Evolutionary conservation across 2,329 filamentous ascomycete species (phyloP), one percentile per base, ranked within the genome.

Genomic region (Geosmithia morbida): DNA sequence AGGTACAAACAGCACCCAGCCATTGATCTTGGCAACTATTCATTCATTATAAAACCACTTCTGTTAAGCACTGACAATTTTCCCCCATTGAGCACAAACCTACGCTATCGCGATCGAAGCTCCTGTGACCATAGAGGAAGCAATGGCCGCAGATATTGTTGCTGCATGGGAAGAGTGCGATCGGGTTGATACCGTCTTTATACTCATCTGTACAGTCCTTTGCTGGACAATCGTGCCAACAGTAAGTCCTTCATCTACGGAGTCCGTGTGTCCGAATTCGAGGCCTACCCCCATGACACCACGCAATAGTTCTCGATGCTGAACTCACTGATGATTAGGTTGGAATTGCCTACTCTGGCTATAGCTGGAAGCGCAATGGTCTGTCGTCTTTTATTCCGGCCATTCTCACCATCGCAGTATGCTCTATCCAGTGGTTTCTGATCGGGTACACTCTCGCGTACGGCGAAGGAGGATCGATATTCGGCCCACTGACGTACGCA

Each of bases 211-310:
- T 37, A 52, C 50, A 22, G 49, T 48, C 29, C 51, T 52, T n/a
- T 52, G 51, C 44, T 52, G 51, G 51, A 51, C 50, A 37, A 52
- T 52, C 33, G 50, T 52, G 7, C 51, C 51, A 4, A 51, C 51
- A 37, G 51, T 52, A 49, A 37, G 33, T 26, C 22, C 4, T 26
- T 8, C 4, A 8, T 26, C 8, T 26, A 26, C 4, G 22, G 22
- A 26, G n/a, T n/a, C n/a, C n/a, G n/a, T n/a, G n/a, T n/a, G n/a
- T n/a, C n/a, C n/a, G n/a, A n/a, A n/a, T n/a, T n/a, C n/a, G n/a
- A n/a, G n/a, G n/a, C n/a, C n/a, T n/a, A n/a, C n/a, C n/a, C n/a
- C n/a, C n/a, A n/a, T n/a, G n/a, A n/a, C n/a, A n/a, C n/a, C n/a
- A n/a, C n/a, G n/a, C n/a, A n/a, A n/a, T n/a, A n/a, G n/a, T n/a